A percentile compares a stretch with the other conserved stretches of the same genome.
phyloP scores from a whole-genome alignment of 345 rosid genomes.

The Melaleuca quinquenervia region DNA sequence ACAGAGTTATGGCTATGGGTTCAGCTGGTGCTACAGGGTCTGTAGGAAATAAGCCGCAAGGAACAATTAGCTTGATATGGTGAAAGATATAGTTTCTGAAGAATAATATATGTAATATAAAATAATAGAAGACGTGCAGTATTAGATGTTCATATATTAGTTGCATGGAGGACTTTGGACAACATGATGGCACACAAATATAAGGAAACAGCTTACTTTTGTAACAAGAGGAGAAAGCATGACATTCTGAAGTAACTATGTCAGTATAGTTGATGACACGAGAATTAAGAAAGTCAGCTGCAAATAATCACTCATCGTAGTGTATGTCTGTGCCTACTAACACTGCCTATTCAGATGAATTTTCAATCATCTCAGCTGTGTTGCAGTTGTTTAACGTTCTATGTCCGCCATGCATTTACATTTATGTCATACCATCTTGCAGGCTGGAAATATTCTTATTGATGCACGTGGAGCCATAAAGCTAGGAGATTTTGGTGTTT shows the following conservation, averaged over 20 bases:
- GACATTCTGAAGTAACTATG: neutral
- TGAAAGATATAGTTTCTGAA: neutral
- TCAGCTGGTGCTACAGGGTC: neutral
- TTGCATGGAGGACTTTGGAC: neutral
- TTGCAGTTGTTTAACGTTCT: neutral
- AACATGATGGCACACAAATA: neutral
- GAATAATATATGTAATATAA: neutral
- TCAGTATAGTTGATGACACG: neutral
- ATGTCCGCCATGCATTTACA: neutral
- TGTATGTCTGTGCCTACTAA: neutral
- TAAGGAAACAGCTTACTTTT: neutral
- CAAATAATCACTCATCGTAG: neutral
- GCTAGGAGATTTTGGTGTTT: conserved; percentile 96
- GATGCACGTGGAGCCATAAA: conserved; percentile 75
- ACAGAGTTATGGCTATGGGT: neutral
- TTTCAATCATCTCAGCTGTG: neutral
- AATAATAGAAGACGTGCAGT: neutral
- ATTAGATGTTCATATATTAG: neutral
- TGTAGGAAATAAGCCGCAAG: neutral
- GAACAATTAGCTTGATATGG: neutral
- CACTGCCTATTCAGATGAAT: neutral
- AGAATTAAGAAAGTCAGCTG: neutral
- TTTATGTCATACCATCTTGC: neutral
- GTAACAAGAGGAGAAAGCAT: neutral
- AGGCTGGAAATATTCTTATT: conserved; percentile 94